Base-by-base conservation (phyloP, 1,139 yeast species). In the Lodderomyces jiufengensis region DNA sequence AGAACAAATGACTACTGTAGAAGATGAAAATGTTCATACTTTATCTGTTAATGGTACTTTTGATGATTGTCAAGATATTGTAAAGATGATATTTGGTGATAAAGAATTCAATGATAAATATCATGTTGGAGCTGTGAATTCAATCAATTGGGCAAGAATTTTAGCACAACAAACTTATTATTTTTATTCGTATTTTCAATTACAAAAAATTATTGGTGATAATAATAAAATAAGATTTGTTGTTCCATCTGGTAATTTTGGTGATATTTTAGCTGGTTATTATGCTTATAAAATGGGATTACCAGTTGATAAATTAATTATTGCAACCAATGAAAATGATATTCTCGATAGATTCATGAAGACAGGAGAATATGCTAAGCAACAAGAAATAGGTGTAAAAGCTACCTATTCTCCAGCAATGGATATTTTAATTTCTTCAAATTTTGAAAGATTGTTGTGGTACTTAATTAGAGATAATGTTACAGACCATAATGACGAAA, bases 131-230 rank as follows among this genome's bases (percentile, higher is more conserved):
- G 98, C 98, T 13, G 96, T 92, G 42, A 92, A 92, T 67, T 90
- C 97, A 34, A 92, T 92, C 60, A 92, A 92, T 72, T 92, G 98
- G 98, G 97, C 98, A 4, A 84, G 98, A 67, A 92, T 92, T 48
- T 74, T 92, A 51, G 97, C 98, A 29, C 98, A 92, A 66, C 92
- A 88, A 63, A 90, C 98, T 10, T 92, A 92, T 66, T 92, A 92
- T 69, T 90, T 87, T 72, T 80, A 84, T 63, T 79, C 97, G 3
- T 94, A 80, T 69, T 90, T 92, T 75, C 80, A 80, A 55, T 72
- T 88, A 42, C 55, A 61, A 44, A 77, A 76, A 49, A 54, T 66
- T 27, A 33, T 34, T 10, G 25, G 28, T 15, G 36, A 31, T 20
- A 65, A 66, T 34, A 52, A 57, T 30, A 76, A 76, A 49, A 78